Evolutionary conservation across 495 filamentous ascomycete genomes (phyloP), one percentile per base, ranked within the genome.

Genomic region (Penicillium maclennaniae): DNA sequence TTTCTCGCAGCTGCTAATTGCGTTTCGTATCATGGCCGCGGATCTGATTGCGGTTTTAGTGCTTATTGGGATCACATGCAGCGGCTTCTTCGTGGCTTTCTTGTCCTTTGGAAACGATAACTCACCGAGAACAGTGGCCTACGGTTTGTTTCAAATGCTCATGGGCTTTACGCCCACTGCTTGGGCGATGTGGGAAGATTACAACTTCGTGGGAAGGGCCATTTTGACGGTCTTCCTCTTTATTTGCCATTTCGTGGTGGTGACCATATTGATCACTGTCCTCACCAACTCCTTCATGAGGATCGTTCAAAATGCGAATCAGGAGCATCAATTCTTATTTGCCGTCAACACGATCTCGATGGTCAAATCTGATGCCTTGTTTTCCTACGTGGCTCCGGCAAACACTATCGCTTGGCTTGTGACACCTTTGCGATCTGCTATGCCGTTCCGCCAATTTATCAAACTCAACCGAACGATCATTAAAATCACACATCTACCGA

Each of bases 81-180:
- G 88, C 56, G 92, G 91, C 40, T 97, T 97, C 69, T 93, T 96
- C 54, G 90, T 95, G 41, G 92, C 93, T 46, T 95, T 97, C 69
- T 73, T 92, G 17, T 88, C 90, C 0, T 89, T 89, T 65, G 80
- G 79, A 15, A 82, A 82, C 49, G 81, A 75, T 77, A 49, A 84
- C 77, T 83, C 87, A 7, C 67, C 73, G 5, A 73, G 68, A 2
- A 81, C 79, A 28, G 82, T 93, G n/a, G 88, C 88, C 15, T 97
- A 92, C 68, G 79, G 77, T 10, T 67, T 96, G n/a, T 96, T 96
- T 60, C 92, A 96, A 70, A 90, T 96, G 52, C 64, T 96, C 17
- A 91, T 96, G 87, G 89, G 89, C 5, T 95, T 88, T 56, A 89
- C 87, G 0, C 87, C 87, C 15, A 84, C 87, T 26, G 87, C 87